These are phyloP conservation scores for Pseudocercospora fijiensis DNA, from an alignment of 2,329 filamentous ascomycete genomes.

Conservation along the genomic window DNA sequence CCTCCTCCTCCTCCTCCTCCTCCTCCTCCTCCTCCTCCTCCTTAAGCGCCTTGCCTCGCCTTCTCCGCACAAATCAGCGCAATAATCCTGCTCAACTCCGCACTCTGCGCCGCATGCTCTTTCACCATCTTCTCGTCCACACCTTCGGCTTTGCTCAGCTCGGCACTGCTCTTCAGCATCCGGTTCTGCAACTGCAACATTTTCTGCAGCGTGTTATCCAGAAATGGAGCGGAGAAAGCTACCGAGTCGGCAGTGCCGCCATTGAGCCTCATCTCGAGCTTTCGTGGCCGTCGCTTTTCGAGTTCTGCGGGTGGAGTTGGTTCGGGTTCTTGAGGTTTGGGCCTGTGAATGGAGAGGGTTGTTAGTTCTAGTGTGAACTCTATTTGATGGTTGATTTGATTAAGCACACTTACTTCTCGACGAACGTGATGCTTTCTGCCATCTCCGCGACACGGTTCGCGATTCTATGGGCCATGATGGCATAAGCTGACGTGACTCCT, in stretches of 20 bases:
- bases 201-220: conserved; percentile 54
- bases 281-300: conserved; percentile 47
- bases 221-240: conserved; percentile 54
- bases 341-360: conserved; percentile 5
- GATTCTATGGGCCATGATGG: conserved; percentile 52
- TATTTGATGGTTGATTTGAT: neutral
- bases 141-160: conserved; percentile 47
- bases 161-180: conserved; percentile 51
- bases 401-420: conserved; percentile 42
- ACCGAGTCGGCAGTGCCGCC: conserved; percentile 41
- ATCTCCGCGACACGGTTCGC: conserved; percentile 54
- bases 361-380: conserved; percentile 14
- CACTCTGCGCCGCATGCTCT: conserved; percentile 52
- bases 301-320: conserved; percentile 25
- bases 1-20: neutral
- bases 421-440: conserved; percentile 55
- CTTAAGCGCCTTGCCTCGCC: conserved; percentile 48
- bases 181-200: conserved; percentile 51
- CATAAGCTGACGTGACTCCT: conserved; percentile 47
- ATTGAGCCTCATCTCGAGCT: conserved; percentile 52
- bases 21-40: neutral
- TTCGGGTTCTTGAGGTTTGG: conserved; percentile 31
- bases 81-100: conserved; percentile 51
- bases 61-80: conserved; percentile 55
- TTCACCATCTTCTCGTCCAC: conserved; percentile 50